Base-by-base conservation (phyloP, 768 basidiomycete species). In the Asterophora lycoperdoides region DNA sequence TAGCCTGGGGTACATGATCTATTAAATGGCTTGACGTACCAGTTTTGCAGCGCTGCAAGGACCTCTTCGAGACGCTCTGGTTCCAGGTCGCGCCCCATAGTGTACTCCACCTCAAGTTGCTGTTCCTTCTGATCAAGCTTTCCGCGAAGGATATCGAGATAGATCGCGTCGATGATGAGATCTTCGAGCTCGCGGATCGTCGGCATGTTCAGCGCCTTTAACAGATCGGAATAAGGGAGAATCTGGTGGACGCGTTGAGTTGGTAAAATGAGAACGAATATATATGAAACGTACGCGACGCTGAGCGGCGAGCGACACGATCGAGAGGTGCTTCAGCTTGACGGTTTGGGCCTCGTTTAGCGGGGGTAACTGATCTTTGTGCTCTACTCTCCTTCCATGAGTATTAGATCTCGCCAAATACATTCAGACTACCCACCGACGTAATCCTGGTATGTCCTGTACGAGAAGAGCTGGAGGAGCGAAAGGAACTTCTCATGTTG, bases 151-250 rank as follows among this genome's bases (percentile, higher is more conserved):
- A 96, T 73, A 63, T 91, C 88, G 34, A 89, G 81, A 68, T 97
- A 98, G 66, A 97, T 93, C 9, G 89, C 89, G 60, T 97, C 93
- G 65, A 99, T 98, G 62, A 98, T 89, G 55, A 97, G 81, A 67
- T 97, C 94, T 65, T 99, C 95, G 2, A 99, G 83, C 48, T 89
- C 89, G 46, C 94, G 85, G 49, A 94, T 81, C 5, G 80, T 83
- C 3, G 82, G 74, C 66, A 95, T 77, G 41, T 90, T 79, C 15
- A 99, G 78, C 3, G 77, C 71, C 43, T 78, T 62, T 6, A 90
- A 78, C 1, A 98, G 78, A 30, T 77, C 68, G 8, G 81, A 65
- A 65, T 98, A 98, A 0, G 91, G 82, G 2, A 97, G 79, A 57
- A 90, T 88, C 93, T 89, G 58, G 46, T 18, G 43, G 14, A 13